Evolutionary conservation across 495 filamentous ascomycete genomes (phyloP).

Genomic region (Aspergillus bridgeri): DNA sequence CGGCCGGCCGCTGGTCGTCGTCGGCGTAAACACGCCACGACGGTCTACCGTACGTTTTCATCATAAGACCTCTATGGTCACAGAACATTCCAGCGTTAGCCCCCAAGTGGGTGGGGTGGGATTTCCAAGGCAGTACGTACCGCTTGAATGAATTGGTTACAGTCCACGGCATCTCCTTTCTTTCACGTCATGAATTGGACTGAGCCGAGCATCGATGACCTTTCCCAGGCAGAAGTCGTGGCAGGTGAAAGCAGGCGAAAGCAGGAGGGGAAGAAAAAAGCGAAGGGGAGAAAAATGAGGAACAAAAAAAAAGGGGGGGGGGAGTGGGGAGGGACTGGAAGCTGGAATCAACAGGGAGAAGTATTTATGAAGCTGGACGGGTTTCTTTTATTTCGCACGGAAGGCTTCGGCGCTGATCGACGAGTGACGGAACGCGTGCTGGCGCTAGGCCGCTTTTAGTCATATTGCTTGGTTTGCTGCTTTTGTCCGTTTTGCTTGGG

Average conservation of each 20-base stretch:
- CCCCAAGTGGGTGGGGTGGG: not conserved
- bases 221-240: conserved; percentile 2
- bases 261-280: not conserved
- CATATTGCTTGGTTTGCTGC: conserved; percentile 19
- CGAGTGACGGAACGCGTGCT: conserved; percentile 25
- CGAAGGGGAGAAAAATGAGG: not conserved
- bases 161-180: conserved; percentile 51
- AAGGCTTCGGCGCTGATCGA: conserved; percentile 24
- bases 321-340: not conserved
- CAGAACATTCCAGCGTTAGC: conserved; percentile 5
- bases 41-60: conserved; percentile 52
- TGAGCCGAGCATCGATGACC: conserved; percentile 21
- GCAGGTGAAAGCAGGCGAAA: conserved; percentile 8
- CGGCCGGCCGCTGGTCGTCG: conserved; percentile 37
- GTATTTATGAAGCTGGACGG: conserved; percentile 9
- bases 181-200: conserved; percentile 18
- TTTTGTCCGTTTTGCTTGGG: not conserved
- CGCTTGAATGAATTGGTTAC: conserved; percentile 58
- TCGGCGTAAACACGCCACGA: conserved; percentile 50
- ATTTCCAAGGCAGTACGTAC: conserved; percentile 26
- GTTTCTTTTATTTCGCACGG: conserved; percentile 26
- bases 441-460: conserved; percentile 24
- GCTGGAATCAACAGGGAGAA: too few species aligned
- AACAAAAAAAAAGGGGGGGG: not conserved
- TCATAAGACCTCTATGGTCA: conserved; percentile 44